Percentiles rank a stretch among this genome's conserved stretches.
These are phyloP conservation scores for Quercus tomentella DNA, from an alignment of 331 rosid species.

Conservation along the genomic window DNA sequence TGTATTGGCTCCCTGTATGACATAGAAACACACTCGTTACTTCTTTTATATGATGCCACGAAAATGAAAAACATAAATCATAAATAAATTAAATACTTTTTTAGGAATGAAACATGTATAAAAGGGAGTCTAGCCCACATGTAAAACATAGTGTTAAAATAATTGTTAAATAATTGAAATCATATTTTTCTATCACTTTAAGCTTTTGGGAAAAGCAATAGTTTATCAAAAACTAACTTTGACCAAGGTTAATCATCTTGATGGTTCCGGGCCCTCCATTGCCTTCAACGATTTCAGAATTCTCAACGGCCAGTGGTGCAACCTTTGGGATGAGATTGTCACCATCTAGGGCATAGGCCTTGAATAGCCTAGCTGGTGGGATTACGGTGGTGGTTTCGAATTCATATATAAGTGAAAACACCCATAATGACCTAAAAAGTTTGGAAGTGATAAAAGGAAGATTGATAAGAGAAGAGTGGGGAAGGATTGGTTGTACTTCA, in stretches of 20 bases:
- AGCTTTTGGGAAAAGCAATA: no score
- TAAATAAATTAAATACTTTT: no score
- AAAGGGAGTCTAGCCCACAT: no score
- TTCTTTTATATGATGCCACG: no score
- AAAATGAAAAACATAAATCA: no score
- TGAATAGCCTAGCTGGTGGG: constrained; percentile 49
- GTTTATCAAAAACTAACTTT: neutral
- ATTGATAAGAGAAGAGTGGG: neutral
- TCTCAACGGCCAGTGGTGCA: constrained; percentile 23
- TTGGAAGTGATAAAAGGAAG: neutral
- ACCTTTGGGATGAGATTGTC: constrained; percentile 54
- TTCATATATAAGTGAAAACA: constrained; percentile 19
- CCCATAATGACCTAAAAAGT: constrained; percentile 24
- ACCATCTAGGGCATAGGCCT: constrained; percentile 46
- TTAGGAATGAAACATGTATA: no score
- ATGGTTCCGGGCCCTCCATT: constrained; percentile 61
- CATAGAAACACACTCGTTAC: neutral
- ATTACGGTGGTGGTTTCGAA: constrained; percentile 18
- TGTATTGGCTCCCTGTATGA: constrained; percentile 13
- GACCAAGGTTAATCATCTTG: neutral
- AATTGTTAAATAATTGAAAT: no score
- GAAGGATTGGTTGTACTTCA: neutral
- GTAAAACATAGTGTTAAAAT: no score
- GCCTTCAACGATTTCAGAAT: constrained; percentile 40
- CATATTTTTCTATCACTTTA: no score